These are phyloP conservation scores for Schizochytrium sp. DNA, from an alignment of 108 stramenopile genomes.

Conservation along the genomic window DNA sequence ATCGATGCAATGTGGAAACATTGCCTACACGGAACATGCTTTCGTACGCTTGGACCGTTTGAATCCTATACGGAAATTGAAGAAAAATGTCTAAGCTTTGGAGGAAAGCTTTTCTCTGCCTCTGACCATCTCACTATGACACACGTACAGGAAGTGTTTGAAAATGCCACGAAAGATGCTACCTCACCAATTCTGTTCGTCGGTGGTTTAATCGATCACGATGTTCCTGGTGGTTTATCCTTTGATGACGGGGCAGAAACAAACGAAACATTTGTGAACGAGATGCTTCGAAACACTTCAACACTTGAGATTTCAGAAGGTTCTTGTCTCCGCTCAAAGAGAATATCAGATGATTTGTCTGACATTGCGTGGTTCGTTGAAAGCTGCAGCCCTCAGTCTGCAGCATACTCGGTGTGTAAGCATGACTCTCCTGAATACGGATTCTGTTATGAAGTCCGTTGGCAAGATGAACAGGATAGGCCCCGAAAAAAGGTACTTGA, in stretches of 20 bases:
- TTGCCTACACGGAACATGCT: neutral
- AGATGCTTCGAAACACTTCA: too few species aligned
- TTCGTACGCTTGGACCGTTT: neutral
- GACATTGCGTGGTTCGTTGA: too few species aligned
- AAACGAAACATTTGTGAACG: too few species aligned
- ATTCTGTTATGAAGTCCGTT: conserved; percentile 52
- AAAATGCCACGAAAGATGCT: neutral
- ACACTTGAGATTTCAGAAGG: too few species aligned
- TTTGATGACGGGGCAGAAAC: too few species aligned
- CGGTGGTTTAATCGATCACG: neutral
- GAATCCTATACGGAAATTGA: neutral
- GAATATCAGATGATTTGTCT: too few species aligned
- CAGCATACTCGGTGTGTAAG: conserved; percentile 4
- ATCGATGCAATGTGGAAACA: conserved; percentile 25
- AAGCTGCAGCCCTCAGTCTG: neutral
- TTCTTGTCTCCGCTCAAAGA: too few species aligned
- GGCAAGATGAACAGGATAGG: neutral
- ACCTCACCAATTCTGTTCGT: neutral
- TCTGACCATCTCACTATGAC: neutral
- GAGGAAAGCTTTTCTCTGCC: neutral
- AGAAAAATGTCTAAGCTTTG: neutral
- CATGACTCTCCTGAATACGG: neutral
- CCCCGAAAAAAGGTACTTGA: conserved; percentile 4
- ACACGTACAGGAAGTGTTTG: conserved; percentile 1
- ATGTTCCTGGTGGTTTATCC: neutral